Evolutionary conservation across 2,329 filamentous ascomycete species (phyloP), one percentile per base, ranked within the genome.

Genomic region (Metarhizium album): DNA sequence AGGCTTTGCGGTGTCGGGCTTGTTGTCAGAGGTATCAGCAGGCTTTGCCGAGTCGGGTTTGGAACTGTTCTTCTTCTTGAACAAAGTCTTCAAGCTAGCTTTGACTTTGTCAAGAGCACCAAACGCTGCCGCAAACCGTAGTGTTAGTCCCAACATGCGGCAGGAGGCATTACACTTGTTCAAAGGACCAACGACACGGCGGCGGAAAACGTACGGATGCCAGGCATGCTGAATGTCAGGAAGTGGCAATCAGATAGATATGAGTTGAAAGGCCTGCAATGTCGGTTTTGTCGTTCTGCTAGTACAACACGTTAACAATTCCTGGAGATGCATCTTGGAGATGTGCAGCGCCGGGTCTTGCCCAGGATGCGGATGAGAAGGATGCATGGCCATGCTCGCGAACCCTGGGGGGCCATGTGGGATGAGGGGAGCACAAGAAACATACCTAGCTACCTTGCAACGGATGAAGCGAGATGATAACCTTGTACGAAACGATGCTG

Each of bases 61-160:
- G 58, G 71, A 64, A 45, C 66, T 60, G 42, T 53, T 49, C 67
- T 70, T 74, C 64, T 73, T 75, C 66, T 73, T 75, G 68, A 78
- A 75, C 64, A 69, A 65, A 55, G 67, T 66, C 71, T 74, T 75
- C 61, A 80, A 62, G 73, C 78, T 79, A 61, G 65, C 68, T 73
- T 75, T 78, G 57, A 80, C 58, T 67, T 78, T 78, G 61, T 74
- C 73, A 54, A 80, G 66, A 33, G 75, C 73, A 55, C 71, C 67
- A 47, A 70, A 64, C 50, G 76, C 76, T 79, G 55, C 11, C 16
- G 22, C 22, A 52, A 27, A 38, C 6, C 7, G 4, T 2, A 29
- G 27, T 14, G 47, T 56, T 33, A 55, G 51, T n/a, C n/a, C 42
- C 23, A 20, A n/a, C 14, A 20, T 13, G 14, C 33, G 5, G 23